phyloP scores from a whole-genome alignment of 768 basidiomycete genomes.

The Suillus sp. region DNA sequence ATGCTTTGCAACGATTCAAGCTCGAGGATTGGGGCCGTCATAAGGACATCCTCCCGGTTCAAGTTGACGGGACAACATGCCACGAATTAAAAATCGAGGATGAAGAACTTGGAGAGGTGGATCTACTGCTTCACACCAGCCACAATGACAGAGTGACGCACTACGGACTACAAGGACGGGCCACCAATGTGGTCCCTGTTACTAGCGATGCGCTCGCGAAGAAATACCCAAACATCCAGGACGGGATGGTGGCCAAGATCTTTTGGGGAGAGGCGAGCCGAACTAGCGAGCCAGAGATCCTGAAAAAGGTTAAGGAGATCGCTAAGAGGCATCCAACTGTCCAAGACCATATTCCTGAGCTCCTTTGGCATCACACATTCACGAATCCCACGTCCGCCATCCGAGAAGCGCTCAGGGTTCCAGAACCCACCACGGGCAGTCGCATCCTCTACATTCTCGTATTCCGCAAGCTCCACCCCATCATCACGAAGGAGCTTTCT shows the following conservation, averaged over 20 bases:
- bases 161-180: background rate
- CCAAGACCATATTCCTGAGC: background rate
- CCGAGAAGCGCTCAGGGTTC: background rate
- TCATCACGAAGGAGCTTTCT: background rate
- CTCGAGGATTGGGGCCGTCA: background rate
- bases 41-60: background rate
- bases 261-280: background rate
- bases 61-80: background rate
- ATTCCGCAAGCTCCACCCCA: background rate
- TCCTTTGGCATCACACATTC: background rate
- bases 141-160: background rate
- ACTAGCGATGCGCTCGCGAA: background rate
- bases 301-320: background rate
- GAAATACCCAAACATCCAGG: background rate
- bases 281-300: background rate
- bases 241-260: background rate
- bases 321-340: background rate
- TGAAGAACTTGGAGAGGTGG: background rate
- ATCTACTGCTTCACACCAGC: background rate
- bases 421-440: background rate
- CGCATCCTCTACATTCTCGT: constrained; percentile 2
- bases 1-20: background rate
- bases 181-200: background rate
- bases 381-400: background rate
- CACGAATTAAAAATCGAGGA: background rate